Base-by-base conservation (phyloP, 2,329 filamentous ascomycete species). In the Fusarium pseudograminearum region DNA sequence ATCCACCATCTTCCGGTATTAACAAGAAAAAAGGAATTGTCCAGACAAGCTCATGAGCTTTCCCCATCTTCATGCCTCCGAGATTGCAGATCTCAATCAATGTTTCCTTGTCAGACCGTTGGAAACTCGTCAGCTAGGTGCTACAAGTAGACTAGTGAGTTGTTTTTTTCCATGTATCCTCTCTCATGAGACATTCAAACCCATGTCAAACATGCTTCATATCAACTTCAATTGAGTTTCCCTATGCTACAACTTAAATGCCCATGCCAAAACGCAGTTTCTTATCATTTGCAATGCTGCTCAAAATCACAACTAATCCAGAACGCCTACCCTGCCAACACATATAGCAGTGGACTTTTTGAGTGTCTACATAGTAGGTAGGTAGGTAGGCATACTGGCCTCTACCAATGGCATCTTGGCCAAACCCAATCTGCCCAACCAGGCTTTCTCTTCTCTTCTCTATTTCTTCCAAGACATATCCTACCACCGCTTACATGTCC, bases 401-500 rank as follows among this genome's bases (percentile, higher is more conserved):
- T 52, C 51, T 58, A 65, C 38, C 44, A 34, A 58, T 58, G 26
- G 57, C 55, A 53, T 57, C 51, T 50, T 51, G 22, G 31, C 53
- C 41, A 40, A 46, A 41, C 16, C 15, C 51, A 44, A 48, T 72
- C 63, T 69, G 56, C 26, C 46, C 28, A 57, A 53, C 55, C 45
- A 65, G 69, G 47, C 61, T 55, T 36, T 16, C 41, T 44, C 41
- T 38, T 66, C 53, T 44, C 31, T 36, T 66, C 51, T 44, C 40
- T 33, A 30, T 36, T n/a, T 44, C 40, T 26, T 33, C 31, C 52
- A 51, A 41, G 46, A 36, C 14, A 12, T 46, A 30, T 34, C 28
- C 30, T 36, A 22, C 40, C 42, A 20, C 15, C 44, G 5, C 61
- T 78, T 79, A 90, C 64, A 88, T 76, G 68, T 87, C 88, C 81